Conservation (phyloP, 352 stramenopile species). For the Pythium guiyangense region DNA sequence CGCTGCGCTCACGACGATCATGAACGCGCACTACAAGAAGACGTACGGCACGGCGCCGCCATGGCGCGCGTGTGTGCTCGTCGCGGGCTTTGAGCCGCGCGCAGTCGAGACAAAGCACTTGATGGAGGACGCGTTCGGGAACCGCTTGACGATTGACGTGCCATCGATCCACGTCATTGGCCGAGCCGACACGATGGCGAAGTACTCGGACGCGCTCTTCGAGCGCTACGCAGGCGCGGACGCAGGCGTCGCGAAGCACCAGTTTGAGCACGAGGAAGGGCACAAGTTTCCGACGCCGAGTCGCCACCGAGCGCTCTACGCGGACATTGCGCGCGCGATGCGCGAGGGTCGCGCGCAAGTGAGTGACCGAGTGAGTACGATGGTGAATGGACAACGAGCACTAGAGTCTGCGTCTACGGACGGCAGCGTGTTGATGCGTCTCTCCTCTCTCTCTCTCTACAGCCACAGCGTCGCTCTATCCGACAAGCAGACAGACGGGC, state of each 20-base stretch:
- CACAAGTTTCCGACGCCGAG: slow-evolving; percentile 65
- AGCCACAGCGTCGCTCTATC: neutral
- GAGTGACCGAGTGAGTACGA: slow-evolving; percentile 1
- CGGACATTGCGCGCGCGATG: slow-evolving; percentile 25
- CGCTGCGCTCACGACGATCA: slow-evolving; percentile 41
- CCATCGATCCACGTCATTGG: slow-evolving; percentile 70
- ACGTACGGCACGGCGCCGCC: slow-evolving; percentile 38
- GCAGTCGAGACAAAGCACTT: slow-evolving; percentile 42
- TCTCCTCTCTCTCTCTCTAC: neutral
- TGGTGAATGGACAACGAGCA: too few relatives aligned
- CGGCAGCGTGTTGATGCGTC: neutral
- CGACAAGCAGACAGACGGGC: neutral
- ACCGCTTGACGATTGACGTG: slow-evolving; percentile 33
- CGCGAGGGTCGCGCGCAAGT: slow-evolving; percentile 2
- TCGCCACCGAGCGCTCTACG: slow-evolving; percentile 42
- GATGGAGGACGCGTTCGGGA: slow-evolving; percentile 33
- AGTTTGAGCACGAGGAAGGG: slow-evolving; percentile 70
- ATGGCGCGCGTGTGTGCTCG: slow-evolving; percentile 59
- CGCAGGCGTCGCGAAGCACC: slow-evolving; percentile 23
- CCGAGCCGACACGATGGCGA: slow-evolving; percentile 32
- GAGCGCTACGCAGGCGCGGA: slow-evolving; percentile 31
- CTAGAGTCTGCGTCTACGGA: too few relatives aligned
- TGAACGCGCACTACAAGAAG: slow-evolving; percentile 62
- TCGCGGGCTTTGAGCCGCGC: slow-evolving; percentile 58
- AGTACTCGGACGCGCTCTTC: slow-evolving; percentile 48